Base-by-base conservation (phyloP, 352 stramenopile species). In the Pythium insidiosum region DNA sequence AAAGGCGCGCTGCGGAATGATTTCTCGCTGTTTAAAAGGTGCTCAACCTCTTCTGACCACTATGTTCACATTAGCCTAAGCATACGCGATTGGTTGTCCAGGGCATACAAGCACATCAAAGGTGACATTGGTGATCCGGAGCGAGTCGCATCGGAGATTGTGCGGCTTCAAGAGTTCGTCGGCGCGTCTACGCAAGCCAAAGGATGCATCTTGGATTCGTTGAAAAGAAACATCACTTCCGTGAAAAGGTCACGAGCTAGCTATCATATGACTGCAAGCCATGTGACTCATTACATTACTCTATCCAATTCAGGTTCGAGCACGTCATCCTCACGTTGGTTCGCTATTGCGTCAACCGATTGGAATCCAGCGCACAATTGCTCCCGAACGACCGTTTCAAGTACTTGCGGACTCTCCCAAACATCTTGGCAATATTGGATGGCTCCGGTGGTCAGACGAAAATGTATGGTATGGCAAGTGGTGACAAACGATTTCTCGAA, bases 1-100 rank as follows among this genome's bases (percentile, higher is more conserved):
- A 89, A 87, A 29, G 74, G 60, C 38, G 77, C 74, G 57, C 45
- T 87, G 3, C 68, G 67, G 10, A 87, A 87, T 47, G 77, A 89
- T 46, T 89, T 87, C 25, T 74, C 72, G 0, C 61, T 86, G 3
- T 87, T 77, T 46, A 89, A 89, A 50, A 57, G 77, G 68, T 86
- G 37, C 0, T 49, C 57, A 11, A 4, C 29, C 12, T 26, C 18
- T 44, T 44, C 10, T 52, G 5, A n/a, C n/a, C n/a, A n/a, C n/a
- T n/a, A n/a, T n/a, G n/a, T n/a, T n/a, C n/a, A n/a, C n/a, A n/a
- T n/a, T n/a, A n/a, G n/a, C n/a, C n/a, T n/a, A n/a, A n/a, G n/a
- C n/a, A n/a, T n/a, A n/a, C n/a, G n/a, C n/a, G n/a, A 43, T 20
- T 38, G 11, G 33, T 47, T 40, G 31, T 34, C 18, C 38, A 86